Conservation (phyloP, 1,139 yeast species). For the Yarrowia galli region DNA sequence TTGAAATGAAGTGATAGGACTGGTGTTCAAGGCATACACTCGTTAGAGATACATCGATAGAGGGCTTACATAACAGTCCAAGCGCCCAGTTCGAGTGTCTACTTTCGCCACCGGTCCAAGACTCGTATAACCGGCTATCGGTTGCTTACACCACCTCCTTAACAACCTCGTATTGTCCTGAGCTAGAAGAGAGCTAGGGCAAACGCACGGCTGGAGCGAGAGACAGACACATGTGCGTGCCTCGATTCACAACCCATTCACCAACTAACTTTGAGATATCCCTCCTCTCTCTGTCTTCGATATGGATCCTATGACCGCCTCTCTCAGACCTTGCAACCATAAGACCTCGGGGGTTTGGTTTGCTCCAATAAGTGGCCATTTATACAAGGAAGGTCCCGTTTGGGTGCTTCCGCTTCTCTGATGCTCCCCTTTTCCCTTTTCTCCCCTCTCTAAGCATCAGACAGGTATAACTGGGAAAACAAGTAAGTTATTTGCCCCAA, state of each 20-base stretch:
- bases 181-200: slow-evolving; percentile 11
- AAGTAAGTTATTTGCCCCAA: not conserved
- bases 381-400: not conserved
- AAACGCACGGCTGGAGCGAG: slow-evolving; percentile 6
- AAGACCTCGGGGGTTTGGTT: not conserved
- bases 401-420: not conserved
- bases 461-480: slow-evolving; percentile 4
- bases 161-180: slow-evolving; percentile 9
- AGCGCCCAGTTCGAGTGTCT: not conserved
- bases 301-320: not conserved
- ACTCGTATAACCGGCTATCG: no score
- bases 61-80: no score
- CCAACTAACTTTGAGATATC: not conserved
- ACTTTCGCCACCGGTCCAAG: no score
- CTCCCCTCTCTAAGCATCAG: not conserved
- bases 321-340: not conserved
- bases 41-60: no score
- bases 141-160: no score
- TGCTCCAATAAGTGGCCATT: slow-evolving; percentile 23
- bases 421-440: no score
- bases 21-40: no score
- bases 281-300: not conserved
- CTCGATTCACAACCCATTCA: slow-evolving; percentile 3
- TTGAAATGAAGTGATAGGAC: not conserved
- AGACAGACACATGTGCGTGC: not conserved